Evolutionary conservation across 2,329 filamentous ascomycete species (phyloP).

Genomic region (Myriosclerotinia duriaeana): DNA sequence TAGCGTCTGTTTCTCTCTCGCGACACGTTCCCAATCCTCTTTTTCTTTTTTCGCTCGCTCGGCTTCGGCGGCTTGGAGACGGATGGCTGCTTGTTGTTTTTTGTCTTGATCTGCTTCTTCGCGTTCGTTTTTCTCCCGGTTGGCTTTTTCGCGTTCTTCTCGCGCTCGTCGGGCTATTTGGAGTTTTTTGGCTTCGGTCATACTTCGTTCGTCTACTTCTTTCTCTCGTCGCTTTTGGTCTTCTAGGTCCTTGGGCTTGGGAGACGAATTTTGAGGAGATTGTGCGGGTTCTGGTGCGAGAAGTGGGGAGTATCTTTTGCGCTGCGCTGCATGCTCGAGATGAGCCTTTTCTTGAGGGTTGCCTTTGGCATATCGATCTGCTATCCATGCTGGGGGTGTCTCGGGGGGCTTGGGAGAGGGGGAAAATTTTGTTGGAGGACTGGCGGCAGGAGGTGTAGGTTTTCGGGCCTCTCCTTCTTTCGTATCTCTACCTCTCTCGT

Average conservation of each 20-base stretch:
- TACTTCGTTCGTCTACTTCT: not conserved
- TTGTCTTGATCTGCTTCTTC: too few species aligned
- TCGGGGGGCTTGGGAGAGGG: not conserved
- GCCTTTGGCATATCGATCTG: not conserved
- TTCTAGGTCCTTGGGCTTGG: not conserved
- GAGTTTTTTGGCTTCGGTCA: not conserved
- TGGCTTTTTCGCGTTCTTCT: not conserved
- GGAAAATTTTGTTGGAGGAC: not conserved
- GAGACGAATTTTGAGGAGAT: too few species aligned
- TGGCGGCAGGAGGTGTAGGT: not conserved
- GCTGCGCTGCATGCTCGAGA: not conserved
- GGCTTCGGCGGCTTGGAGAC: not conserved
- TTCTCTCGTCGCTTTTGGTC: not conserved
- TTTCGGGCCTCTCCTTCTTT: not conserved
- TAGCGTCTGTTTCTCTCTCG: not conserved
- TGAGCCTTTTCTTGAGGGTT: not conserved
- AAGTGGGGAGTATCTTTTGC: not conserved
- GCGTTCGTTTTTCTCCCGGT: not conserved
- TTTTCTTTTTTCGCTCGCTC: too few species aligned
- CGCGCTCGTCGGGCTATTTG: not conserved
- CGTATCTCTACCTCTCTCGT: too few species aligned
- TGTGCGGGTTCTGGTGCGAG: not conserved
- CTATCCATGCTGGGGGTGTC: not conserved
- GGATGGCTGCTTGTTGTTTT: not conserved
- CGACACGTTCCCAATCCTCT: not conserved